Conservation (phyloP, 2,329 filamentous ascomycete species). For the Clathrospora elynae region DNA sequence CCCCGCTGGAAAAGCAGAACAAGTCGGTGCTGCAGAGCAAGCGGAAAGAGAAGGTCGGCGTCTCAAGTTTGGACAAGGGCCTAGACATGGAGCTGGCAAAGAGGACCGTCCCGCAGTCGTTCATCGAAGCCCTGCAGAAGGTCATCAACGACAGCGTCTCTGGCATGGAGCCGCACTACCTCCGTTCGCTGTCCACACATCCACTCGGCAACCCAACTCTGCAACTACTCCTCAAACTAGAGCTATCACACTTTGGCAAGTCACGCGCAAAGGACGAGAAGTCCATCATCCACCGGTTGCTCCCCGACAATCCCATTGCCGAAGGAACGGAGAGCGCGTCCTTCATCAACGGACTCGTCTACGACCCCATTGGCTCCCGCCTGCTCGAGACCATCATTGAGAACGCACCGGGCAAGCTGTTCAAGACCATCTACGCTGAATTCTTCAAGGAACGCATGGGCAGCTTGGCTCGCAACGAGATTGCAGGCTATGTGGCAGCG, state of each 20-base stretch:
- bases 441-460: constrained; percentile 81
- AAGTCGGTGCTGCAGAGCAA: constrained; percentile 85
- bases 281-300: constrained; percentile 74
- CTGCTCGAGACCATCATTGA: constrained; percentile 85
- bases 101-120: constrained; percentile 74
- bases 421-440: constrained; percentile 83
- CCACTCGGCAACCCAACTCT: constrained; percentile 89
- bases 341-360: constrained; percentile 85
- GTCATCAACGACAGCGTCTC: constrained; percentile 78
- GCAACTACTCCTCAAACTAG: constrained; percentile 87
- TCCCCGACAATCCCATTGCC: constrained; percentile 78
- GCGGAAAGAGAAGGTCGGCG: constrained; percentile 81
- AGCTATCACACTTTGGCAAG: constrained; percentile 75
- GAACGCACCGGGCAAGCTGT: constrained; percentile 81
- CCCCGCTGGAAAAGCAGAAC: constrained; percentile 68
- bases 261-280: constrained; percentile 67
- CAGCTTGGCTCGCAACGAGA: constrained; percentile 83
- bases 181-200: constrained; percentile 84
- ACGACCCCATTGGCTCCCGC: constrained; percentile 87
- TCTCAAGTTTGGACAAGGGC: constrained; percentile 55
- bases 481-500: constrained; percentile 85
- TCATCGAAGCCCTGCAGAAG: constrained; percentile 76
- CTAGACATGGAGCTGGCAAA: constrained; percentile 50
- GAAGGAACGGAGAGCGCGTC: constrained; percentile 74
- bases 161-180: constrained; percentile 75